Evolutionary conservation across 1,284 basidiomycete species (phyloP).

Genomic region (Apiotrichum montevideense): DNA sequence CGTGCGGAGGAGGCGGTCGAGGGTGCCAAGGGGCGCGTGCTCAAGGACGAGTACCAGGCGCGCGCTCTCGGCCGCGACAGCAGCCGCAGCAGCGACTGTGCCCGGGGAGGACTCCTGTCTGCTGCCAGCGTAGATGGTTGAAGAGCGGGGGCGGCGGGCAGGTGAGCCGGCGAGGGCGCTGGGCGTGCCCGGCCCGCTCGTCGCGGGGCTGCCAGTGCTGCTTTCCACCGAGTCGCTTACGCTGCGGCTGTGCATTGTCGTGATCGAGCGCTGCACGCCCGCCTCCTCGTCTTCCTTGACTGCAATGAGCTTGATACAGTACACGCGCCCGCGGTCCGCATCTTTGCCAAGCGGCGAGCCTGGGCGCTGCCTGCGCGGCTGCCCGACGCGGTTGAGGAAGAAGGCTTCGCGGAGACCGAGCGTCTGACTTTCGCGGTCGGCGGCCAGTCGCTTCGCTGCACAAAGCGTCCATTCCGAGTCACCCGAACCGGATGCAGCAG

Average conservation of each 20-base stretch:
- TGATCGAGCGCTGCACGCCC: too few relatives aligned
- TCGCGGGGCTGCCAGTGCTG: neutral
- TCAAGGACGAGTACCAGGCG: conserved; percentile 46
- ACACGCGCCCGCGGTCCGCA: conserved; percentile 22
- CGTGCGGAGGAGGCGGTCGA: conserved; percentile 41
- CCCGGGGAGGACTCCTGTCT: neutral
- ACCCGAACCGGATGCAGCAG: neutral
- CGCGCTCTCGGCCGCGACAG: neutral
- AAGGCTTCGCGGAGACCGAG: conserved; percentile 49
- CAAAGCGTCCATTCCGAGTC: conserved; percentile 42
- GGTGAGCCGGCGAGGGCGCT: neutral
- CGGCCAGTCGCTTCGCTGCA: conserved; percentile 47
- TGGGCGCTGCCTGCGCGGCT: conserved; percentile 13
- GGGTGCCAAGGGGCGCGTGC: conserved; percentile 43
- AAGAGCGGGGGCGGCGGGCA: conserved; percentile 6
- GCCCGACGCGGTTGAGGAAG: conserved; percentile 46
- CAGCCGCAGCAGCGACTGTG: neutral
- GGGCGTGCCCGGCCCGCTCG: too few relatives aligned
- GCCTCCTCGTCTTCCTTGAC: conserved; percentile 35
- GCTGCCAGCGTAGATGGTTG: conserved; percentile 9
- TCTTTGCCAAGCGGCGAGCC: neutral
- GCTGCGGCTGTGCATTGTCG: neutral
- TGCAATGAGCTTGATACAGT: conserved; percentile 38
- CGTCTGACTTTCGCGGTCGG: conserved; percentile 48
- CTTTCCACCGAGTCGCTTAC: conserved; percentile 1